A percentile compares a stretch with the other conserved stretches of the same genome.
phyloP scores from a whole-genome alignment of 805 yeast genomes.

The Zygotorulaspora sp. region DNA sequence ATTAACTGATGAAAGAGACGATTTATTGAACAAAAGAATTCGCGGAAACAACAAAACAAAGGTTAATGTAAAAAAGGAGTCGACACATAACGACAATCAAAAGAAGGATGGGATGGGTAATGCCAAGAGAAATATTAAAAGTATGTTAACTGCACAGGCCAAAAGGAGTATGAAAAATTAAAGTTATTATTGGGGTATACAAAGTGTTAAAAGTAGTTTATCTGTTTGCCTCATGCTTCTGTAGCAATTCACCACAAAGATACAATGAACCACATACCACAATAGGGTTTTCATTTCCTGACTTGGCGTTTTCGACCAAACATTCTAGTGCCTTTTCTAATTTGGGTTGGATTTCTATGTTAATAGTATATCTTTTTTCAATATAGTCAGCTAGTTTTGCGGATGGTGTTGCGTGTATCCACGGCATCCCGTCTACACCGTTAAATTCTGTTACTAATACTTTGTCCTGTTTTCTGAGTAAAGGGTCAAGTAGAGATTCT shows the following conservation, averaged over 20 bases:
- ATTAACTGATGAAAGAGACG: too few relatives aligned
- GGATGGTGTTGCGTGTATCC: constrained; percentile 58
- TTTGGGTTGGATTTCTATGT: constrained; percentile 27
- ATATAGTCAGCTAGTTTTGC: constrained; percentile 24
- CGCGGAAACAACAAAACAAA: too few relatives aligned
- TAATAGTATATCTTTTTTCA: constrained; percentile 26
- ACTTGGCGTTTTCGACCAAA: constrained; percentile 18
- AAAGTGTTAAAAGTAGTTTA: too few relatives aligned
- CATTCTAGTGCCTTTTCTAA: constrained; percentile 28
- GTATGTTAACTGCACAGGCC: constrained; percentile 9
- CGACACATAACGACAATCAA: too few relatives aligned
- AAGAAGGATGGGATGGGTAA: background rate
- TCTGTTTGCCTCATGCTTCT: constrained; percentile 32
- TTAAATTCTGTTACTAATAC: constrained; percentile 63
- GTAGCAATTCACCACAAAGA: constrained; percentile 53
- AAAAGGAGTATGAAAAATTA: too few relatives aligned
- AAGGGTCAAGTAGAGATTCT: constrained; percentile 44
- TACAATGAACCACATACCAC: constrained; percentile 72
- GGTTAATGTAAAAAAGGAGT: too few relatives aligned
- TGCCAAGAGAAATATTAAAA: constrained; percentile 4
- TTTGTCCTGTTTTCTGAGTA: constrained; percentile 49
- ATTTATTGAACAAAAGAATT: too few relatives aligned
- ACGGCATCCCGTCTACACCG: constrained; percentile 85
- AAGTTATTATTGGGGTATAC: background rate
- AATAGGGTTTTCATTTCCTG: constrained; percentile 22